Evolutionary conservation across 2,329 filamentous ascomycete species (phyloP), one percentile per base, ranked within the genome.

Genomic region (Colletotrichum destructivum): DNA sequence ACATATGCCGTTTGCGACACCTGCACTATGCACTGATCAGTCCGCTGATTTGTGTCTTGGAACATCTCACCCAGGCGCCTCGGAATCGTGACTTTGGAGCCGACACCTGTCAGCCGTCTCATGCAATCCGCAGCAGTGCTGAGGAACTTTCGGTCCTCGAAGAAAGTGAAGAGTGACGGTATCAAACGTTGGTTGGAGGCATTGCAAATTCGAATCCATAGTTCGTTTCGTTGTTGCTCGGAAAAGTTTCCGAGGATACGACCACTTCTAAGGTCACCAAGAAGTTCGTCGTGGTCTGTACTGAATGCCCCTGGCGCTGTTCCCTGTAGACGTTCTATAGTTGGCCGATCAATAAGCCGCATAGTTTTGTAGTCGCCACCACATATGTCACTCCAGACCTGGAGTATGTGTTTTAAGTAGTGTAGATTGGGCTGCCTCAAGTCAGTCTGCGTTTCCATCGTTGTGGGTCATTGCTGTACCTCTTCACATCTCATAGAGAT

Each of bases 111-210:
- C 12, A 62, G 59, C 44, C 18, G 18, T 62, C 59, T 62, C 12
- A 62, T 62, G 18, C 16, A 62, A 38, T 35, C 44, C 3, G 18
- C 18, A 18, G 59, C 26, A 62, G 59, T 38, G 18, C 26, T 31
- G 11, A 62, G 44, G 59, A 62, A 62, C 44, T 62, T 62, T 51
- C 5, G 15, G 26, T 62, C 59, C 59, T 62, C 5, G 38, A 62
- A 62, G 44, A 62, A 62, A 62, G 44, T 62, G 18, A 62, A 62
- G 18, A 62, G 59, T 23, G 18, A 62, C 18, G 21, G 59, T 62
- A 62, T 62, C 5, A 62, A 35, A 62, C 12, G 11, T 62, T 62
- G 15, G 21, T 49, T 4, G 2, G 11, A 62, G 42, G 38, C 26
- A 23, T 23, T 40, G 18, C 12, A 62, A 42, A 62, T 21, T 42